Evolutionary conservation across 2,329 filamentous ascomycete species (phyloP), one percentile per base, ranked within the genome.

Genomic region (Aureobasidium subglaciale): DNA sequence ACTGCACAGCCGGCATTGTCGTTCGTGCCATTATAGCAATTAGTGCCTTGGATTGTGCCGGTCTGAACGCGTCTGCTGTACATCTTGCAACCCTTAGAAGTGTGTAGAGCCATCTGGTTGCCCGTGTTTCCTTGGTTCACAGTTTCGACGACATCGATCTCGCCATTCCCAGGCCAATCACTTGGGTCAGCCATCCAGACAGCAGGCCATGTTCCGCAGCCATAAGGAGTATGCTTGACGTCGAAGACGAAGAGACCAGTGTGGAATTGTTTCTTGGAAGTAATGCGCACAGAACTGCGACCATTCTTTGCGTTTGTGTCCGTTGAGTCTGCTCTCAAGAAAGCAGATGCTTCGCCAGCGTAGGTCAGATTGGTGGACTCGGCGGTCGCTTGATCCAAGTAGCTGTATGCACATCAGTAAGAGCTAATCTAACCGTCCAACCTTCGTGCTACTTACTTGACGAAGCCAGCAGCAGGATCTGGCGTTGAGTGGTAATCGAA

Each of bases 161-260:
- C 69, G 38, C 69, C 69, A 32, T 57, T 57, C 4, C 48, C 55
- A 15, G 85, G 84, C 84, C 84, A 85, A 69, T 83, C 77, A 61
- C 65, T 68, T 1, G 75, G 71, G 65, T 87, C 84, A 0, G 76
- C 74, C 6, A 87, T 73, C 85, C 85, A 87, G 10, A 88, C 74
- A 0, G 85, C 78, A 2, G 82, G 81, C 84, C 81, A 87, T 20
- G 78, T 82, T 3, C 76, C 82, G 63, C 83, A 86, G 38, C 82
- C 83, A 62, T 75, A 80, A 0, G 83, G 84, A 0, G 79, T 80
- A 68, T 86, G 83, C 58, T 78, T 74, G 60, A 86, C 73, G 63
- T 86, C 82, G 63, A 86, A 86, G 63, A 86, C 71, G 69, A 86
- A 86, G n/a, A 86, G 77, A 0, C 83, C 84, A n/a, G 65, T 69